Conservation (phyloP, 148 eudicot genomes). For the Cornus controversa region DNA sequence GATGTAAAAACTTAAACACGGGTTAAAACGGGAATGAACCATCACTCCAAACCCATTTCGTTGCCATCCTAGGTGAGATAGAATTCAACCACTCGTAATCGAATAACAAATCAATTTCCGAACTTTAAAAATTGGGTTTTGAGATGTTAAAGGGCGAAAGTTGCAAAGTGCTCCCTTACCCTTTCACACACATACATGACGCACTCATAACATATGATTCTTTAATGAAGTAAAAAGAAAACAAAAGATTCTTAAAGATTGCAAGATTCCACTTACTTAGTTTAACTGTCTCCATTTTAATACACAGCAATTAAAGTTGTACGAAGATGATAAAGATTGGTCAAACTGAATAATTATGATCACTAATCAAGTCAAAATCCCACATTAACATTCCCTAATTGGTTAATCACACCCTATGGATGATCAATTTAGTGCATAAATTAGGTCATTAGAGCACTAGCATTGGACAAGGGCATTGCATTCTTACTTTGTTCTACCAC, state of each 20-base stretch:
- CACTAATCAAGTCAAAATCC: slow-evolving; percentile 8
- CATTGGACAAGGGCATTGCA: neutral
- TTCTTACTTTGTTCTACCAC: too few species aligned
- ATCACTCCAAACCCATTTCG: too few species aligned
- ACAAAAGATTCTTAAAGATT: neutral
- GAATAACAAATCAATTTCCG: too few species aligned
- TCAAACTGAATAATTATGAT: neutral
- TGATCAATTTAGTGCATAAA: neutral
- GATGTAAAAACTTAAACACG: too few species aligned
- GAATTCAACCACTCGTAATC: too few species aligned
- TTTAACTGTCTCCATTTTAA: neutral
- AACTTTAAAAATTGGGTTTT: too few species aligned
- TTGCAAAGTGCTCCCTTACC: too few species aligned
- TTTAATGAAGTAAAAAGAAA: neutral
- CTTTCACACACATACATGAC: too few species aligned
- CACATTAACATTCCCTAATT: slow-evolving; percentile 18
- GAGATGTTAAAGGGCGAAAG: too few species aligned
- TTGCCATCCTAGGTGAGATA: too few species aligned
- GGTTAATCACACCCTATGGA: slow-evolving; percentile 1
- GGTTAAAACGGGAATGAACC: too few species aligned
- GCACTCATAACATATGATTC: too few species aligned
- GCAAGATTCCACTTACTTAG: neutral
- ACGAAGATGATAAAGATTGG: slow-evolving; percentile 8
- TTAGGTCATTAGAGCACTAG: slow-evolving; percentile 9
- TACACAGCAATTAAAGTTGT: neutral